These are phyloP conservation scores for Panaeolus cyanescens DNA, from an alignment of 768 basidiomycete genomes.

Conservation along the genomic window DNA sequence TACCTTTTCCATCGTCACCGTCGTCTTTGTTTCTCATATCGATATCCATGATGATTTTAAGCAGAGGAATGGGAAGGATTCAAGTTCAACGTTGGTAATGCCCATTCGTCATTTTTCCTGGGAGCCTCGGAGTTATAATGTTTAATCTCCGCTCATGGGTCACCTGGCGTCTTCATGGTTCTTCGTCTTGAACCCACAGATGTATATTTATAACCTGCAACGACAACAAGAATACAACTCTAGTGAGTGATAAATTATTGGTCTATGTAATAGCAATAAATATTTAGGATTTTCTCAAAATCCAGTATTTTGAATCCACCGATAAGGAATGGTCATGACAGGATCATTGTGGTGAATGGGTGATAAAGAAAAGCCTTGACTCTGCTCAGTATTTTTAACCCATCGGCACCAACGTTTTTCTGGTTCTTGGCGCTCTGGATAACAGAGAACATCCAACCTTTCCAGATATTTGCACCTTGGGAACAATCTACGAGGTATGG, in stretches of 20 bases:
- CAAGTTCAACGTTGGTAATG: neutral
- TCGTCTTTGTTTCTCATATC: slow-evolving; percentile 84
- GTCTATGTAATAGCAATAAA: too few relatives aligned
- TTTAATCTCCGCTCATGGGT: neutral
- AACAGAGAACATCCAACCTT: neutral
- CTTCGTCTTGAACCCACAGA: too few relatives aligned
- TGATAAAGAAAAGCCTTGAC: neutral
- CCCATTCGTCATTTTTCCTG: slow-evolving; percentile 1
- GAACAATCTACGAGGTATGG: neutral
- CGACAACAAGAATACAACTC: too few relatives aligned
- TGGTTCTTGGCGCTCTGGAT: neutral
- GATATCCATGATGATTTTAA: slow-evolving; percentile 62
- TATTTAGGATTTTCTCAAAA: neutral
- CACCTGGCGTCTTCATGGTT: too few relatives aligned
- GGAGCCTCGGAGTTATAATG: neutral
- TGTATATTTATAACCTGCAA: too few relatives aligned
- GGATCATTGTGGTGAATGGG: neutral
- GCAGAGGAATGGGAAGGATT: neutral
- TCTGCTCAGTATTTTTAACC: neutral
- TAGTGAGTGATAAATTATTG: too few relatives aligned
- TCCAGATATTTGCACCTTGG: neutral
- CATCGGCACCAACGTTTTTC: neutral
- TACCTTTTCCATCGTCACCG: slow-evolving; percentile 57
- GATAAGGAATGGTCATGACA: neutral
- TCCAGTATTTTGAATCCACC: neutral